Percentiles rank a stretch among this genome's conserved stretches.
Conservation (phyloP, 768 basidiomycete species). For the Lactarius trivialis region DNA sequence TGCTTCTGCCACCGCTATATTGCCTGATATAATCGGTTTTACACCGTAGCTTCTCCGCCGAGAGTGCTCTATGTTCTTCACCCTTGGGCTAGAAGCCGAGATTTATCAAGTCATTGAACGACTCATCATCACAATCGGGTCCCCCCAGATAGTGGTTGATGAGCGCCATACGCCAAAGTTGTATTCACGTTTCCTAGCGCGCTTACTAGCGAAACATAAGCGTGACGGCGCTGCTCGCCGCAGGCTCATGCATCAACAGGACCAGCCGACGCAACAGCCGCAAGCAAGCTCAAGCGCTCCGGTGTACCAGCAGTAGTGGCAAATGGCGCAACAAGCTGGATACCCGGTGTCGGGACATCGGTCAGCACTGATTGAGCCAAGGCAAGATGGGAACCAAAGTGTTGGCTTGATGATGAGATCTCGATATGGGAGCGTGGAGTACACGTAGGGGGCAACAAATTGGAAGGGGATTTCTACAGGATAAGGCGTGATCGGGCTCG, state of each 20-base stretch:
- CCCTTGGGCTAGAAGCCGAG: slow-evolving; percentile 49
- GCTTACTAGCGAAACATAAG: slow-evolving; percentile 51
- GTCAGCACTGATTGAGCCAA: too few species aligned
- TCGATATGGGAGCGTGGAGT: too few species aligned
- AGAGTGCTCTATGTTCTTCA: slow-evolving; percentile 57
- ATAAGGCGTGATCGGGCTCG: too few species aligned
- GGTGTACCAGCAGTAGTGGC: slow-evolving; percentile 1
- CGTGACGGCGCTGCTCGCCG: slow-evolving; percentile 23
- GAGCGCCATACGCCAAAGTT: slow-evolving; percentile 76
- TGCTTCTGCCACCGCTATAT: neutral
- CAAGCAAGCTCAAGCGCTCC: neutral
- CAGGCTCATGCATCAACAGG: slow-evolving; percentile 14
- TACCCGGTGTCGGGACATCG: too few species aligned
- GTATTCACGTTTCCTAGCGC: slow-evolving; percentile 72
- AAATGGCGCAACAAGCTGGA: neutral
- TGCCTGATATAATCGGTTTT: neutral
- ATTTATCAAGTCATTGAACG: slow-evolving; percentile 59
- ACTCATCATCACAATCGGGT: slow-evolving; percentile 59
- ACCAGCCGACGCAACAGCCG: slow-evolving; percentile 16
- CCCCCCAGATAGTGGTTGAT: slow-evolving; percentile 69
- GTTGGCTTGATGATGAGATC: too few species aligned
- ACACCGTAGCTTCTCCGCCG: slow-evolving; percentile 69
- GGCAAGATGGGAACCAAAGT: too few species aligned
- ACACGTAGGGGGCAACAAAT: too few species aligned
- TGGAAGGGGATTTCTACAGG: too few species aligned